Percentiles rank a stretch among this genome's conserved stretches.
Conservation (phyloP, 805 yeast species). For the Yarrowia sp. region DNA sequence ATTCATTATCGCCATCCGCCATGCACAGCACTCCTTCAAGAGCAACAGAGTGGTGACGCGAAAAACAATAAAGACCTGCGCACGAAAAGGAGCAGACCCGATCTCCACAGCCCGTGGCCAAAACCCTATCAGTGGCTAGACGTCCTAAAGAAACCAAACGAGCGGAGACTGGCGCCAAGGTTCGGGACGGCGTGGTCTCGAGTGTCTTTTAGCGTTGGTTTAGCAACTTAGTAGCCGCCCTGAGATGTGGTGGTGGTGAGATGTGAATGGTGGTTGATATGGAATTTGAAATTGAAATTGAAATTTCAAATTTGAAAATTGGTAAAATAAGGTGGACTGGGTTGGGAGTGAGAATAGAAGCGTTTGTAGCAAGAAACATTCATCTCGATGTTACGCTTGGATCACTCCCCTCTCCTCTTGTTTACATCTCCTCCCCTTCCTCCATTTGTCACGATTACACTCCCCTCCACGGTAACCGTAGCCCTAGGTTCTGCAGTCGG, state of each 20-base stretch:
- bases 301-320: too few species aligned
- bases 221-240: conserved; percentile 5
- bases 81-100: background rate
- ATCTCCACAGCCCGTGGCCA: background rate
- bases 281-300: too few species aligned
- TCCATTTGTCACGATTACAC: too few species aligned
- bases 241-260: background rate
- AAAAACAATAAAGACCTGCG: background rate
- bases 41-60: background rate
- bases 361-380: too few species aligned
- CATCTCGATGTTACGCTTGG: too few species aligned
- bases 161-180: background rate
- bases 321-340: too few species aligned
- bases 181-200: conserved; percentile 3
- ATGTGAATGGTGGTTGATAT: too few species aligned
- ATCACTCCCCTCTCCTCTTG: too few species aligned
- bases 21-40: background rate
- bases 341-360: too few species aligned
- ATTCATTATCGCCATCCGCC: too few species aligned
- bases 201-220: background rate
- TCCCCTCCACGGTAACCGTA: background rate
- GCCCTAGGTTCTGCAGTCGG: background rate
- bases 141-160: background rate
- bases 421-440: too few species aligned
- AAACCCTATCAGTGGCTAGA: background rate